Evolutionary conservation across 352 stramenopile genomes (phyloP), one percentile per base, ranked within the genome.

Genomic region (Globisporangium viniferum): DNA sequence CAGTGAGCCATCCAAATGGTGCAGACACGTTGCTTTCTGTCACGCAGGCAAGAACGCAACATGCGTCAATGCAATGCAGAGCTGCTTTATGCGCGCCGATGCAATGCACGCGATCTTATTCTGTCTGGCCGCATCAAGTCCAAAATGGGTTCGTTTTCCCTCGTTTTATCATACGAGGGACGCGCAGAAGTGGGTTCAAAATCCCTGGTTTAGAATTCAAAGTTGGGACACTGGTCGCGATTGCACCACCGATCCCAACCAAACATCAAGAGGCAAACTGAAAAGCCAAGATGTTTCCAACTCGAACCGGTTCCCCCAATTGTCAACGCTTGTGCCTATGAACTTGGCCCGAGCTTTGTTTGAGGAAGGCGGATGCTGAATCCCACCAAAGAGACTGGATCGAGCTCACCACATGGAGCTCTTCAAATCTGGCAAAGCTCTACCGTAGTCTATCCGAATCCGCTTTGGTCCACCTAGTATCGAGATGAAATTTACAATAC

Each of bases 111-210:
- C 18, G 27, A 65, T 66, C 60, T 66, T 49, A 59, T 66, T 31
- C 60, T 51, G 3, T 1, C 41, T 49, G 29, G 29, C 12, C n/a
- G 46, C 22, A 51, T 36, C 55, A 49, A 54, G 0, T 12, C 41
- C 59, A 20, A 12, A 29, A 66, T 66, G 60, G 60, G 29, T 59
- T 51, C 46, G 49, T 51, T 59, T 29, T 66, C 46, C 60, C 29
- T 66, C 15, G 8, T 59, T 36, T 8, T 7, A 0, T 27, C n/a
- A 46, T 27, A 59, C 8, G 2, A 48, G 60, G 60, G 60, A 66
- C 12, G 10, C 8, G 2, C 0, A 20, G 0, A 62, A 8, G 24
- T 48, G 56, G 56, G 8, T 35, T 31, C 56, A 33, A n/a, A 29
- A 62, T 49, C 55, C 55, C 55, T 46, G 9, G 2, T 31, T 60